A percentile compares a stretch with the other conserved stretches of the same genome.
Conservation (phyloP, 1,139 yeast species). For the Yamadazyma pseudoaaseri region DNA sequence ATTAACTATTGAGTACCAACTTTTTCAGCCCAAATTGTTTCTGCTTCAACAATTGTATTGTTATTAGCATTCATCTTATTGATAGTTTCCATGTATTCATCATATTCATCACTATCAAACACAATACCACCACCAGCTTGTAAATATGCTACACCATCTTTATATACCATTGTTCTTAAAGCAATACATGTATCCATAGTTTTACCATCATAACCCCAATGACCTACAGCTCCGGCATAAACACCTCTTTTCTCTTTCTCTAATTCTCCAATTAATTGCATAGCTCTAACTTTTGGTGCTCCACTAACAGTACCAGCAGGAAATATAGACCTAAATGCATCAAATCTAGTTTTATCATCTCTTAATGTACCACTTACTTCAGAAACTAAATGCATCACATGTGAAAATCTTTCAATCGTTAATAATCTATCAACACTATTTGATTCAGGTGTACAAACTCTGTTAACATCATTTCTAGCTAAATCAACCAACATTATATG, state of each 20-base stretch:
- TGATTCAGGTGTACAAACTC: slow-evolving; percentile 85
- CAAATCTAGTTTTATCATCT: slow-evolving; percentile 81
- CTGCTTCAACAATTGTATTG: slow-evolving; percentile 87
- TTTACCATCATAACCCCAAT: slow-evolving; percentile 92
- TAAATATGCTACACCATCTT: slow-evolving; percentile 84
- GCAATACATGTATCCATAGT: slow-evolving; percentile 98
- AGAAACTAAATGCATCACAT: slow-evolving; percentile 93
- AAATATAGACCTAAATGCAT: slow-evolving; percentile 94
- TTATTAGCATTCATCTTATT: slow-evolving; percentile 96
- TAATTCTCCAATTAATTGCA: slow-evolving; percentile 88
- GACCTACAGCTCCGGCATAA: slow-evolving; percentile 99
- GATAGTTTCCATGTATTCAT: slow-evolving; percentile 94
- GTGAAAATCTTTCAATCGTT: slow-evolving; percentile 92
- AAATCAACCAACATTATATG: slow-evolving; percentile 97
- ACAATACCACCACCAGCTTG: slow-evolving; percentile 99
- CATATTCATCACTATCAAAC: slow-evolving; percentile 89
- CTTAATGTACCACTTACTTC: slow-evolving; percentile 92
- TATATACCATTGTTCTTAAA: slow-evolving; percentile 91
- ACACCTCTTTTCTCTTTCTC: slow-evolving; percentile 94
- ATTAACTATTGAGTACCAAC: slow-evolving; percentile 28
- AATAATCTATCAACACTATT: slow-evolving; percentile 85
- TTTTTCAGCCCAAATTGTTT: slow-evolving; percentile 65
- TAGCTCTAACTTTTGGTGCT: slow-evolving; percentile 95
- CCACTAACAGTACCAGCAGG: slow-evolving; percentile 99
- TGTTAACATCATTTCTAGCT: slow-evolving; percentile 92